phyloP scores from a whole-genome alignment of 2,329 filamentous ascomycete genomes.

The Eutypa lata region DNA sequence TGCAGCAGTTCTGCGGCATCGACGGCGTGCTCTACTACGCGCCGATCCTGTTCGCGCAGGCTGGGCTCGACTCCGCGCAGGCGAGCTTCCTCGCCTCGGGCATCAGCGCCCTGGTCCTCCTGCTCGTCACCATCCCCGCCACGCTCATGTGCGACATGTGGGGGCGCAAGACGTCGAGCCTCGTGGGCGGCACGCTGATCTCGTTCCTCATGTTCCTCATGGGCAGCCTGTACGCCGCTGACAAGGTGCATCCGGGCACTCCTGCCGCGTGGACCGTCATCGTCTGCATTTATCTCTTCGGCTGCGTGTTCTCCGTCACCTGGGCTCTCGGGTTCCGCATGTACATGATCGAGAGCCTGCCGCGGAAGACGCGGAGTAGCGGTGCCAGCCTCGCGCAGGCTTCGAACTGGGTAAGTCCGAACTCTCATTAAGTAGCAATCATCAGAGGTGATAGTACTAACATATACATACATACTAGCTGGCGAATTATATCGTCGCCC shows the following conservation, averaged over 20 bases:
- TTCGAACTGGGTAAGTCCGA: slow-evolving; percentile 45
- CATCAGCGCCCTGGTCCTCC: not conserved
- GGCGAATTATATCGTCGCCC: slow-evolving; percentile 43
- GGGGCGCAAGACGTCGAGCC: slow-evolving; percentile 51
- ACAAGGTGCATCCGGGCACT: slow-evolving; percentile 31
- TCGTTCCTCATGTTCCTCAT: slow-evolving; percentile 51
- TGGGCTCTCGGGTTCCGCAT: slow-evolving; percentile 54
- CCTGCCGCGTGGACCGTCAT: slow-evolving; percentile 48
- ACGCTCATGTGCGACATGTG: slow-evolving; percentile 53
- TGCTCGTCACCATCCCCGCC: slow-evolving; percentile 24
- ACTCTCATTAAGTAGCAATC: not conserved
- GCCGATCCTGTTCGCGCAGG: slow-evolving; percentile 54
- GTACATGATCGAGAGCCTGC: slow-evolving; percentile 54
- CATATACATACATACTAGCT: slow-evolving; percentile 21
- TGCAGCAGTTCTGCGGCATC: slow-evolving; percentile 57
- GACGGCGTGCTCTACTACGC: slow-evolving; percentile 60
- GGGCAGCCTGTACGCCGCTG: slow-evolving; percentile 46
- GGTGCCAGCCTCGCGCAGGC: slow-evolving; percentile 52
- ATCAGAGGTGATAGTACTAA: not conserved
- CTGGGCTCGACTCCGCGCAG: slow-evolving; percentile 48
- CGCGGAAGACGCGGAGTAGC: slow-evolving; percentile 50
- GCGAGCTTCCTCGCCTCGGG: slow-evolving; percentile 3
- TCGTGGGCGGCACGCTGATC: slow-evolving; percentile 50
- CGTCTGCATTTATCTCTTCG: slow-evolving; percentile 48
- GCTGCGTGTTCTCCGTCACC: slow-evolving; percentile 40